Conservation (phyloP, 768 basidiomycete genomes). For the Boletus reticulatus region DNA sequence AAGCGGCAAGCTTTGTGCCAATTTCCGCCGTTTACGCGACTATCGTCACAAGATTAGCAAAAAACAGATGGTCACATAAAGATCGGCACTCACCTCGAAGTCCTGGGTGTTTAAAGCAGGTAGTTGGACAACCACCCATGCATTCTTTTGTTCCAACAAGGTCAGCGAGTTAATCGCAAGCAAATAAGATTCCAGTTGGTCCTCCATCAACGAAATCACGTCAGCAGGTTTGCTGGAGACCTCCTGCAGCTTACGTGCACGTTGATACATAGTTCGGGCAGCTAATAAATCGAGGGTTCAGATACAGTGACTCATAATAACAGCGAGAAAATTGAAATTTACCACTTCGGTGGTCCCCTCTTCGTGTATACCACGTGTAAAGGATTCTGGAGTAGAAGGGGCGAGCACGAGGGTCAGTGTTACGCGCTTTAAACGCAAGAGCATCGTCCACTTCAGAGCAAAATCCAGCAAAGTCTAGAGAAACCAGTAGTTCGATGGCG, state of each 20-base stretch:
- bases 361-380: slow-evolving; percentile 89
- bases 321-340: slow-evolving; percentile 29
- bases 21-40: slow-evolving; percentile 68
- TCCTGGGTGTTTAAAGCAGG: slow-evolving; percentile 44
- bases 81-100: slow-evolving; percentile 40
- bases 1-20: slow-evolving; percentile 77
- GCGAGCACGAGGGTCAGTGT: slow-evolving; percentile 81
- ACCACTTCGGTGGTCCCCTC: slow-evolving; percentile 93
- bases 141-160: slow-evolving; percentile 73
- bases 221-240: slow-evolving; percentile 34
- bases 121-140: slow-evolving; percentile 76
- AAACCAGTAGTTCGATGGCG: slow-evolving; percentile 72
- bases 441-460: slow-evolving; percentile 85
- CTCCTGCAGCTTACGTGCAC: slow-evolving; percentile 72
- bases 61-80: slow-evolving; percentile 12
- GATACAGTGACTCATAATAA: slow-evolving; percentile 10
- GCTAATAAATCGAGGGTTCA: slow-evolving; percentile 49
- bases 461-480: slow-evolving; percentile 82
- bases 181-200: slow-evolving; percentile 77
- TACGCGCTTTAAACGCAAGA: slow-evolving; percentile 89
- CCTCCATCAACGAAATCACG: slow-evolving; percentile 50
- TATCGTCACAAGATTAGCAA: slow-evolving; percentile 32
- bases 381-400: slow-evolving; percentile 89
- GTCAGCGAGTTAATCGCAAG: slow-evolving; percentile 88
- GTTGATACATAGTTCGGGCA: slow-evolving; percentile 89